Percentiles rank a stretch among this genome's conserved stretches.
phyloP scores from a whole-genome alignment of 2,329 filamentous ascomycete genomes.

The Clonostachys chloroleuca region DNA sequence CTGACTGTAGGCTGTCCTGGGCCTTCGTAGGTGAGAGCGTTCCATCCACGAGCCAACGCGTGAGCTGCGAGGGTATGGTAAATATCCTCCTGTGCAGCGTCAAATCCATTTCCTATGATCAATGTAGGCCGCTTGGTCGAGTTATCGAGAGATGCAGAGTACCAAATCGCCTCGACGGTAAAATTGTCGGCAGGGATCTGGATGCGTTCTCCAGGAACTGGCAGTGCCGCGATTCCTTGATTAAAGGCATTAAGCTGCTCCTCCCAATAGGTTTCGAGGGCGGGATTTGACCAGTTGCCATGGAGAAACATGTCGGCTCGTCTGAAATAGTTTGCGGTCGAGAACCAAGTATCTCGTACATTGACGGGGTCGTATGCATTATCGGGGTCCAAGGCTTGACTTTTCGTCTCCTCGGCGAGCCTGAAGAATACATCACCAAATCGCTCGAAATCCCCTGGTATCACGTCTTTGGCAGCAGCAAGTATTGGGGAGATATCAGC shows the following conservation, averaged over 20 bases:
- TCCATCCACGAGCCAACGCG: constrained; percentile 29
- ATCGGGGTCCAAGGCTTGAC: constrained; percentile 1
- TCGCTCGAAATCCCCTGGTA: constrained; percentile 6
- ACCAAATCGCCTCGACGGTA: constrained; percentile 19
- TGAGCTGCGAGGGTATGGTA: constrained; percentile 20
- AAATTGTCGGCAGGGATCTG: constrained; percentile 18
- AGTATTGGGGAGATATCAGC: constrained; percentile 3
- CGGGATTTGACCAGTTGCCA: constrained; percentile 30
- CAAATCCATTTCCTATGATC: constrained; percentile 28
- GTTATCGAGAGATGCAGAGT: constrained; percentile 5
- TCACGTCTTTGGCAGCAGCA: constrained; percentile 6
- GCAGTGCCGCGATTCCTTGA: constrained; percentile 25
- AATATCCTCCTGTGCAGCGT: constrained; percentile 31
- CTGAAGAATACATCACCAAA: constrained; percentile 5
- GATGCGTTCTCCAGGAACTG: constrained; percentile 26
- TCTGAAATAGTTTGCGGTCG: constrained; percentile 34
- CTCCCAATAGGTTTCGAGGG: constrained; percentile 29
- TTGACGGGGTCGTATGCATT: constrained; percentile 2
- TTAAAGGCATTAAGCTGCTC: constrained; percentile 27
- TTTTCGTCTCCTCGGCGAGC: constrained; percentile 5
- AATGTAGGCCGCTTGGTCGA: constrained; percentile 18
- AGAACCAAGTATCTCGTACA: constrained; percentile 6
- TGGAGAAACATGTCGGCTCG: constrained; percentile 34
- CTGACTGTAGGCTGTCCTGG: constrained; percentile 36
- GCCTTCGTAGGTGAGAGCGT: constrained; percentile 38